A percentile compares a stretch with the other conserved stretches of the same genome.
These are phyloP conservation scores for Apiotrichum domesticum DNA, from an alignment of 1,284 basidiomycete species.

Conservation along the genomic window DNA sequence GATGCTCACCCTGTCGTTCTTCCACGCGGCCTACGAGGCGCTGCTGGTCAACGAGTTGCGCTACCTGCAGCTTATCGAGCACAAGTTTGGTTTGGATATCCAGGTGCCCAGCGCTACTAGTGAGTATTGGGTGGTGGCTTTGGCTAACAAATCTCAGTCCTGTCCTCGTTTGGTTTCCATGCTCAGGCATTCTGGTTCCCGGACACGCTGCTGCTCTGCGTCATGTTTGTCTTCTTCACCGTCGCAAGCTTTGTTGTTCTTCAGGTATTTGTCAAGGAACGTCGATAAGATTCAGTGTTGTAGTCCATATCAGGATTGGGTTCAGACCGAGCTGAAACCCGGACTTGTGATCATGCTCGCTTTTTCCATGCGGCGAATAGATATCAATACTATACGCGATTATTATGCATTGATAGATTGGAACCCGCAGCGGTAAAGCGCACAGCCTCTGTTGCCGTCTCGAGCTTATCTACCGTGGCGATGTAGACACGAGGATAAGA, in stretches of 20 bases:
- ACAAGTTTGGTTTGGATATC: slow-evolving; percentile 87
- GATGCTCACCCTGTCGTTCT: slow-evolving; percentile 89
- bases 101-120: slow-evolving; percentile 88
- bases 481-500: too few species aligned
- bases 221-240: slow-evolving; percentile 75
- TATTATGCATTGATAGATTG: too few species aligned
- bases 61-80: slow-evolving; percentile 85
- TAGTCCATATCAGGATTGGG: too few species aligned
- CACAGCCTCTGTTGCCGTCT: too few species aligned
- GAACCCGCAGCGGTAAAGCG: too few species aligned
- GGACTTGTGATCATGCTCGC: too few species aligned
- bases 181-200: slow-evolving; percentile 96
- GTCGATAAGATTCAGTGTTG: slow-evolving; percentile 52
- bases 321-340: too few species aligned
- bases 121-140: slow-evolving; percentile 16
- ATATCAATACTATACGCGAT: too few species aligned
- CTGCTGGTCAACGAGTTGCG: slow-evolving; percentile 91
- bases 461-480: too few species aligned
- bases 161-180: slow-evolving; percentile 80
- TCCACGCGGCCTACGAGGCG: slow-evolving; percentile 97
- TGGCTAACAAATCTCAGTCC: slow-evolving; percentile 46
- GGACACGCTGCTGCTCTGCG: slow-evolving; percentile 71
- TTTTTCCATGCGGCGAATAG: too few species aligned
- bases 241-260: slow-evolving; percentile 68
- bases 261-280: slow-evolving; percentile 84